These are phyloP conservation scores for Saccharomyces pastorianus DNA, from an alignment of 1,139 yeast genomes.

Conservation along the genomic window DNA sequence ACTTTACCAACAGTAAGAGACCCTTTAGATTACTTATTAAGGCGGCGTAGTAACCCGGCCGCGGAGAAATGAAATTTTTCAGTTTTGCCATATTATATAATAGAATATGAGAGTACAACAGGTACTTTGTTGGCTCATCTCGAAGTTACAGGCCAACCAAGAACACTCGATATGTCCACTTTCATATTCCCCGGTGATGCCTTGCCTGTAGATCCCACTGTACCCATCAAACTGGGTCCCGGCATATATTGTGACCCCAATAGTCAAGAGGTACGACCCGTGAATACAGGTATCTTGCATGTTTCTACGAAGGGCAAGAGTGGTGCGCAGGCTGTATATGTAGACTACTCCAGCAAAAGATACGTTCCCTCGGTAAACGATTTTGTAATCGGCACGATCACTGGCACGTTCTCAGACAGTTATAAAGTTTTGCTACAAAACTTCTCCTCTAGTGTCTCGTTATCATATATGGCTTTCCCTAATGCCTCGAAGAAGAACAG, in stretches of 20 bases:
- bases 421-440: constrained; percentile 67
- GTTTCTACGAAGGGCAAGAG: constrained; percentile 26
- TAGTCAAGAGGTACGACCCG: constrained; percentile 33
- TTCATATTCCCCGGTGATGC: constrained; percentile 35
- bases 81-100: too few relatives aligned
- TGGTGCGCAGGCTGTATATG: constrained; percentile 35
- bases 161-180: neutral
- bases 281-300: constrained; percentile 38
- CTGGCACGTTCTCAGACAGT: constrained; percentile 64
- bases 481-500: constrained; percentile 90
- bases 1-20: too few relatives aligned
- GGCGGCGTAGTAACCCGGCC: neutral
- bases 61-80: too few relatives aligned
- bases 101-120: neutral
- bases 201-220: constrained; percentile 16
- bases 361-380: constrained; percentile 75
- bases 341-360: constrained; percentile 55
- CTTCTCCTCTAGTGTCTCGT: constrained; percentile 54
- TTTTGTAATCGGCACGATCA: constrained; percentile 68
- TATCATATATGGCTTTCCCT: constrained; percentile 81
- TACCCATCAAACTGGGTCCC: constrained; percentile 38
- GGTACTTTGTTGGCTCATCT: neutral
- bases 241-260: constrained; percentile 34
- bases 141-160: neutral
- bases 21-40: too few relatives aligned